These are phyloP conservation scores for Leccinum cinnamomeum DNA, from an alignment of 1,284 basidiomycete species.

Conservation along the genomic window DNA sequence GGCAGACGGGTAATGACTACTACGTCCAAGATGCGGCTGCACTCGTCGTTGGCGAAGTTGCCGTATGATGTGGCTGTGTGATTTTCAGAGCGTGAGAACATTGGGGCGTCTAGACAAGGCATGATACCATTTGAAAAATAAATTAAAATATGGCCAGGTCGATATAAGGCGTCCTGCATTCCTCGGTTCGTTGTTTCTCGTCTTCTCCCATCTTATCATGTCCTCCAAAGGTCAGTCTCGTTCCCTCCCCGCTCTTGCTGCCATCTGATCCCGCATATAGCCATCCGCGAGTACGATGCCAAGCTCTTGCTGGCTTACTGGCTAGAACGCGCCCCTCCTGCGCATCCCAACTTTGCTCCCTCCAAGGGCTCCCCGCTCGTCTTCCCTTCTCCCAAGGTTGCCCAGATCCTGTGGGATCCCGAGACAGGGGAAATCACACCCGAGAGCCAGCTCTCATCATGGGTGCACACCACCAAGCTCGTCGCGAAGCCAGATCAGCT, in stretches of 20 bases:
- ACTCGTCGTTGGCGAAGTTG: not conserved
- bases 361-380: constrained; percentile 58
- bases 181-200: not conserved
- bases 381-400: constrained; percentile 70
- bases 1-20: not conserved
- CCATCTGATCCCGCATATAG: constrained; percentile 39
- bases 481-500: constrained; percentile 97
- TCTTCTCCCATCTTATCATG: constrained; percentile 41
- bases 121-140: constrained; percentile 27
- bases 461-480: constrained; percentile 89
- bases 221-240: constrained; percentile 49
- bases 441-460: constrained; percentile 71
- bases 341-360: constrained; percentile 41
- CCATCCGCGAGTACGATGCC: constrained; percentile 93
- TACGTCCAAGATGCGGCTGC: too few species aligned
- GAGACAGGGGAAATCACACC: constrained; percentile 80
- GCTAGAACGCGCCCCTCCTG: constrained; percentile 82
- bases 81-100: constrained; percentile 31
- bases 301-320: constrained; percentile 94
- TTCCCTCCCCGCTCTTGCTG: not conserved
- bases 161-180: constrained; percentile 20
- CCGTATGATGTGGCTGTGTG: constrained; percentile 31
- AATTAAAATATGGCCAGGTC: constrained; percentile 20
- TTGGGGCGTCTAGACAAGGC: constrained; percentile 30
- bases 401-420: constrained; percentile 87